Percentiles rank a stretch among this genome's conserved stretches.
These are phyloP conservation scores for Dioscorea dumetorum DNA, from an alignment of 106 monocot species.

Conservation along the genomic window DNA sequence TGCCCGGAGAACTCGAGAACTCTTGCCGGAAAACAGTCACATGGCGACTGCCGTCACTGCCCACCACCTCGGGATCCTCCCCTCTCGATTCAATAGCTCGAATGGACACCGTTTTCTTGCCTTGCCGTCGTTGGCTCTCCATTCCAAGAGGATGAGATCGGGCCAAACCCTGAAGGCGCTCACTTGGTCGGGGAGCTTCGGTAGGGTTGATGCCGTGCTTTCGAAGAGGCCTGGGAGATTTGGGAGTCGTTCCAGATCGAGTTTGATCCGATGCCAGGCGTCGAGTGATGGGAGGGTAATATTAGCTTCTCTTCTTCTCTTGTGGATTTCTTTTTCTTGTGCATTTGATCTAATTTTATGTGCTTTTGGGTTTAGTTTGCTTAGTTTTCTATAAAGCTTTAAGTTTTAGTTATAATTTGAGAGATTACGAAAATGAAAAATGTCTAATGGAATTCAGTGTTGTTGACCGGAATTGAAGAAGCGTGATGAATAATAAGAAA, in stretches of 20 bases:
- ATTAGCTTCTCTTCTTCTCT: background rate
- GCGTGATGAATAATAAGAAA: too few species aligned
- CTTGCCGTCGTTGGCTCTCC: background rate
- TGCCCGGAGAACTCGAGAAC: background rate
- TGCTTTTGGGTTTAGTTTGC: too few species aligned
- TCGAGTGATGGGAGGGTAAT: constrained; percentile 67
- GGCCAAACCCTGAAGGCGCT: constrained; percentile 19
- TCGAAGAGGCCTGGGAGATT: constrained; percentile 12
- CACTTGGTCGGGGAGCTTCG: constrained; percentile 30
- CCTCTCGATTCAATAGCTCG: background rate
- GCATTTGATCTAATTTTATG: background rate
- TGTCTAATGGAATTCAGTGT: background rate
- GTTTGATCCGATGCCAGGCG: constrained; percentile 51
- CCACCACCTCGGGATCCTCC: constrained; percentile 8
- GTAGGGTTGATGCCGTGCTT: constrained; percentile 4
- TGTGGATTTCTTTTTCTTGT: background rate
- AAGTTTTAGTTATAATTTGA: background rate
- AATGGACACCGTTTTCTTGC: background rate
- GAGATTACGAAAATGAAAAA: background rate
- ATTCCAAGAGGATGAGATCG: background rate
- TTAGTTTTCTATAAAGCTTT: background rate
- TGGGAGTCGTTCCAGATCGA: constrained; percentile 15
- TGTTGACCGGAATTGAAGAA: too few species aligned
- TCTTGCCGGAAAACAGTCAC: constrained; percentile 1
- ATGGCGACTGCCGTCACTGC: constrained; percentile 20